Base-by-base conservation (phyloP, 139 green algal genomes). In the Cymbomonas tetramitiformis region DNA sequence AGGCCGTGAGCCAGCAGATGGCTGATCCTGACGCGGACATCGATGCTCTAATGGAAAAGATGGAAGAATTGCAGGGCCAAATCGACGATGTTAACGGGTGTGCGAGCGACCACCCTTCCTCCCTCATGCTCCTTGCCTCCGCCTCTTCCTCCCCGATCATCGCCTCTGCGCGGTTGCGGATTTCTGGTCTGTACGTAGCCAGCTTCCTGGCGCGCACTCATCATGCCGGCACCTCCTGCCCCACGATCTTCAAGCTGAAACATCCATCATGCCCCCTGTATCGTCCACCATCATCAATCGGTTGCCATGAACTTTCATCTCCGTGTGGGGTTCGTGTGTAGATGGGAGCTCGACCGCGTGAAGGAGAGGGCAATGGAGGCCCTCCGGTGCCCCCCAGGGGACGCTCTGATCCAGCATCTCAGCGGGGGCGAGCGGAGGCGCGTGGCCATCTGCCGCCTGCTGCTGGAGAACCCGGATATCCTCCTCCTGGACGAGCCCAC, bases 341-440 rank as follows among this genome's bases (percentile, higher is more conserved):
- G n/a, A n/a, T 91, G 79, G 79, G 80, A 91, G 72, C 36, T 91
- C 12, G 83, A 91, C 38, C 70, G 76, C 33, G 57, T 19, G 36
- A 15, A 44, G n/a, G n/a, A n/a, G n/a, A n/a, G n/a, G n/a, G 83
- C 80, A 2, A 83, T 81, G 70, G 75, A 91, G 23, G 76, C 79
- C 2, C 72, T 88, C 53, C 57, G 80, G 24, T 86, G 80, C 56
- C 81, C 81, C 0, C 74, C 80, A 8, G 28, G 34, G 2, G 70
- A 85, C 21, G 65, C 69, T 12, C 44, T 65, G n/a, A n/a, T n/a
- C n/a, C n/a, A n/a, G n/a, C n/a, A n/a, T n/a, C 46, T 70, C 38
- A 77, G 52, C 24, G 84, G 84, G 1, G 84, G 86, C 2, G 86
- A 90, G 80, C 75, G 84, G 19, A 77, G 84, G 55, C 77, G 86